phyloP scores from a whole-genome alignment of 176 grass and related monocot genomes.

The Echinochloa phyllopogon region DNA sequence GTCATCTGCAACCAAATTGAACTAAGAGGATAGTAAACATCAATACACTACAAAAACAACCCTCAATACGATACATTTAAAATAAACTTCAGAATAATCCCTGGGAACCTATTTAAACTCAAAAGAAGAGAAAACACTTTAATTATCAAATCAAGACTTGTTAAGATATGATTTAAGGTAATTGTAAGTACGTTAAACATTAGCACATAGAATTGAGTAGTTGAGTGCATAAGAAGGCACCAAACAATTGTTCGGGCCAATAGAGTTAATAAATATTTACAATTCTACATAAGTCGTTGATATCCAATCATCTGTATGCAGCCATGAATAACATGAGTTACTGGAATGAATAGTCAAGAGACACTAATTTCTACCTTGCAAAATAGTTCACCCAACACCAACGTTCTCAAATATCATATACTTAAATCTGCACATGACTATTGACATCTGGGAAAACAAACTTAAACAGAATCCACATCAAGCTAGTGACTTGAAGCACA shows the following conservation, averaged over 20 bases:
- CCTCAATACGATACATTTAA: background rate
- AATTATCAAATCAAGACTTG: background rate
- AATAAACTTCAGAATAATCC: slow-evolving; percentile 14
- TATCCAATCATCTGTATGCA: background rate
- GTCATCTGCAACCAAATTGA: slow-evolving; percentile 11
- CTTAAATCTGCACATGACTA: slow-evolving; percentile 7
- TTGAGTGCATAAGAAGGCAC: slow-evolving; percentile 13
- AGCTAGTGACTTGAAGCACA: slow-evolving; percentile 1
- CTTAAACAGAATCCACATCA: slow-evolving; percentile 7
- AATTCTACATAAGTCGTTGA: background rate
- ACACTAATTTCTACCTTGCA: background rate
- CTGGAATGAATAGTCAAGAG: background rate
- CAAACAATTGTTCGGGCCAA: background rate
- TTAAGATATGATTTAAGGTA: background rate
- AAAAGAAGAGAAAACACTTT: background rate
- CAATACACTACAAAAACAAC: background rate
- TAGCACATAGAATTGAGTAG: slow-evolving; percentile 2
- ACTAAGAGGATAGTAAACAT: slow-evolving; percentile 21
- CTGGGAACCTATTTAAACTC: slow-evolving; percentile 1
- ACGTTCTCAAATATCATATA: background rate
- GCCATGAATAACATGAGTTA: background rate
- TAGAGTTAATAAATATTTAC: background rate
- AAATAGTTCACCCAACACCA: slow-evolving; percentile 3
- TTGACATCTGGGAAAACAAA: background rate
- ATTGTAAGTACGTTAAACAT: slow-evolving; percentile 15